Evolutionary conservation across 306 rosid genomes (phyloP), one percentile per base, ranked within the genome.

Genomic region (Alnus glutinosa): DNA sequence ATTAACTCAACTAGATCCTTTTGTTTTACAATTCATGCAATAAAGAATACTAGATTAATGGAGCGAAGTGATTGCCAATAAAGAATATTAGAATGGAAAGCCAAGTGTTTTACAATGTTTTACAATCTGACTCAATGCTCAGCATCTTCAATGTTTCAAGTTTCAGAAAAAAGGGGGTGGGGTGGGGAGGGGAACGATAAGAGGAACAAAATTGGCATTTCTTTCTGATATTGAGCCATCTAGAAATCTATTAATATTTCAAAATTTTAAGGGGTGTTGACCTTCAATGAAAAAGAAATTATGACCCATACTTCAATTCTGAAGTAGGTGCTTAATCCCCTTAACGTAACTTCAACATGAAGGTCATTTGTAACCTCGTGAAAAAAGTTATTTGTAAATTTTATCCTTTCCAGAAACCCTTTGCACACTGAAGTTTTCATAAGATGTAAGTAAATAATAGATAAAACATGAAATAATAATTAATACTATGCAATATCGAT

Each of bases 401-500:
- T 16, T 36, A 15, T 10, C 66, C 66, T 59, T 34, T 64, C 66
- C 14, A 23, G 28, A 23, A 23, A 23, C 28, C 28, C 0, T 23
- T 23, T 23, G 28, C 28, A 23, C 28, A 18, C 9, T 68, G 15
- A 68, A 68, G 18, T 16, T n/a, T 39, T 7, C 3, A 48, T 58
- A 49, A 75, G 76, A 61, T 48, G 50, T 55, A 79, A 70, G 32
- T 34, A 64, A 73, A 30, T 28, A 74, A 9, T 55, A 12, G 70
- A 69, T n/a, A 50, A 77, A 76, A 42, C 47, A 59, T 55, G 47
- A 77, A 82, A 73, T 44, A 32, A 34, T 69, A 51, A 68, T 4
- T 48, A 79, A 68, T 66, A 83, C 67, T 55, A 15, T 37, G 36
- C 6, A 67, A 83, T 78, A 70, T 71, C 77, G 51, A 67, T n/a